Percentiles rank a stretch among this genome's conserved stretches.
Evolutionary conservation across 163 green algal genomes (phyloP).

Genomic region (Chlamydomonas reinhardtii): DNA sequence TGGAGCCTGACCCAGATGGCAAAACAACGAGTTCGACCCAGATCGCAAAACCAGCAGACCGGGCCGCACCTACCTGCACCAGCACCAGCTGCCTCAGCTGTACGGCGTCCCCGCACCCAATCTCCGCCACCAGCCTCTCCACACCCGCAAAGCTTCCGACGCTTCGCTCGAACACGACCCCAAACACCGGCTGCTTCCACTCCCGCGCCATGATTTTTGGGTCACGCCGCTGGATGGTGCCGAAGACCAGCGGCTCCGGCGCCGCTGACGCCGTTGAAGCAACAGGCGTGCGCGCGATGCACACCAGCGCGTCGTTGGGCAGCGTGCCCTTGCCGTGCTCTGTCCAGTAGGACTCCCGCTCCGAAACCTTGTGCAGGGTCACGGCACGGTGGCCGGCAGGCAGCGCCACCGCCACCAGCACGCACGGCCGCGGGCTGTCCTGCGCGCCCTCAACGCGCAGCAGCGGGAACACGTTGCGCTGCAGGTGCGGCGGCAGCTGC

Average conservation of each 20-base stretch:
- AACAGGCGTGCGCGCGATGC: slow-evolving; percentile 48
- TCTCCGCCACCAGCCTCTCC: slow-evolving; percentile 45
- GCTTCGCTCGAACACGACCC: slow-evolving; percentile 55
- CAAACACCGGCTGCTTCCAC: slow-evolving; percentile 41
- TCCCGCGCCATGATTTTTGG: slow-evolving; percentile 51
- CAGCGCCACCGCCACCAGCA: slow-evolving; percentile 54
- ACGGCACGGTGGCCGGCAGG: slow-evolving; percentile 33
- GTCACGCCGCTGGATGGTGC: slow-evolving; percentile 57
- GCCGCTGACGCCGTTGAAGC: no score
- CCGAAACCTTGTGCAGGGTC: not conserved
- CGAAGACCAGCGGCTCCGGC: slow-evolving; percentile 61
- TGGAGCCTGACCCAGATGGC: no score
- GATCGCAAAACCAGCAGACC: not conserved
- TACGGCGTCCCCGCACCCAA: slow-evolving; percentile 27
- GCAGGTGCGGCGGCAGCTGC: not conserved
- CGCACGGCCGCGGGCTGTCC: slow-evolving; percentile 44
- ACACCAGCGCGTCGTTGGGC: slow-evolving; percentile 70
- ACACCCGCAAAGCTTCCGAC: not conserved
- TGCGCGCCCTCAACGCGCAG: slow-evolving; percentile 37
- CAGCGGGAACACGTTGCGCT: slow-evolving; percentile 55
- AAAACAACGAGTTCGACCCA: no score
- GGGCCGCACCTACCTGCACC: slow-evolving; percentile 53
- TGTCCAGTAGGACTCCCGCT: slow-evolving; percentile 64
- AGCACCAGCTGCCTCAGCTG: slow-evolving; percentile 45
- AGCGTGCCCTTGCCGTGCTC: slow-evolving; percentile 60